Conservation (phyloP, 2,329 filamentous ascomycete genomes). For the Epichloe baconii region DNA sequence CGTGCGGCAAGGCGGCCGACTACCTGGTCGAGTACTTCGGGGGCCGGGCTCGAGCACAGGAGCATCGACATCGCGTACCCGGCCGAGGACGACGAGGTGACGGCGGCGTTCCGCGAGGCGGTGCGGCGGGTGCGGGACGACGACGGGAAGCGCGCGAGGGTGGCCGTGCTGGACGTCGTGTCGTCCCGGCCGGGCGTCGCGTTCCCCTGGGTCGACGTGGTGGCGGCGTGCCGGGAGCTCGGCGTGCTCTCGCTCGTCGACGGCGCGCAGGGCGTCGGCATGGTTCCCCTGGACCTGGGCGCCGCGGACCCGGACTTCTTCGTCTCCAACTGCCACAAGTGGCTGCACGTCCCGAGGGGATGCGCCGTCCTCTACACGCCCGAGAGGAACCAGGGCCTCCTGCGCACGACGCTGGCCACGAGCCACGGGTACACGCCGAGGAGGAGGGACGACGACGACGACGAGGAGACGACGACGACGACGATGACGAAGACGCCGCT, state of each 20-base stretch:
- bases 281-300: constrained; percentile 57
- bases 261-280: constrained; percentile 73
- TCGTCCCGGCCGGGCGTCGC: constrained; percentile 65
- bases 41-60: constrained; percentile 25
- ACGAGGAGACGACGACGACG: neutral
- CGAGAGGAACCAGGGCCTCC: constrained; percentile 57
- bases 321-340: constrained; percentile 80
- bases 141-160: constrained; percentile 47
- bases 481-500: constrained; percentile 21
- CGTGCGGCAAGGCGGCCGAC: constrained; percentile 60
- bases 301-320: constrained; percentile 72
- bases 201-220: constrained; percentile 64
- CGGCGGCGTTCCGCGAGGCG: constrained; percentile 44
- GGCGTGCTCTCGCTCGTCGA: constrained; percentile 66
- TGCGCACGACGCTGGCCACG: constrained; percentile 65
- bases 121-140: constrained; percentile 36
- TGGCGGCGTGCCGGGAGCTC: constrained; percentile 48
- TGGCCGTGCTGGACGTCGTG: constrained; percentile 66
- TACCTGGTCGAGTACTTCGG: constrained; percentile 55
- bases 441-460: neutral
- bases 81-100: constrained; percentile 52
- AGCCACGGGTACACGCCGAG: constrained; percentile 60
- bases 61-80: constrained; percentile 56
- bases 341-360: constrained; percentile 69
- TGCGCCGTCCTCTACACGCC: constrained; percentile 76